Base-by-base conservation (phyloP, 352 stramenopile species). In the Pythium pyrilobum region DNA sequence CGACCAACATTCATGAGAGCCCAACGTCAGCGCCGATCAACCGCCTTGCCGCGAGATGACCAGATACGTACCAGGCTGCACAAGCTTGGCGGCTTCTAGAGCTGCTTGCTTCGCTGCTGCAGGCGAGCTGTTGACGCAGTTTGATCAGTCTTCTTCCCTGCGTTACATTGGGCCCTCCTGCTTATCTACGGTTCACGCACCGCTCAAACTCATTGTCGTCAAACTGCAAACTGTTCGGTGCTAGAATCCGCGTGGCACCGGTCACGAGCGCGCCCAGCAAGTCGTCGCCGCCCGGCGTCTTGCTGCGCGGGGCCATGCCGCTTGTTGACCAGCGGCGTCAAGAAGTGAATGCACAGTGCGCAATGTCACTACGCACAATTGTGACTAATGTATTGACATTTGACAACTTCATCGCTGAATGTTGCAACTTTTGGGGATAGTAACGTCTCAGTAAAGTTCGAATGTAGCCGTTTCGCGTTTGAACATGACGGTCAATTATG, bases 171-270 rank as follows among this genome's bases (percentile, higher is more conserved):
- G 44, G 23, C 18, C n/a, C 6, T 31, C 12, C 3, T 33, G 29
- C 31, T 5, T n/a, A n/a, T n/a, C n/a, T n/a, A n/a, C n/a, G n/a
- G n/a, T n/a, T n/a, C 24, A 39, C 52, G 16, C 21, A 90, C 79
- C 69, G 56, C 52, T 90, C 71, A 46, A 90, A 88, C 52, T 90
- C 80, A 29, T 85, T 63, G 49, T 85, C 73, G 53, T 87, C 85
- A 48, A 88, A 85, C 55, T 83, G 80, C 31, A 90, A 52, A 41
- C 73, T 87, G 45, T 90, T 90, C 31, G 80, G 80, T 25, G 75
- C 71, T 15, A 90, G 56, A 12, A 90, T 58, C 50, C 83, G 69
- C 40, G 65, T 63, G 2, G 73, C 73, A 18, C 69, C 69, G 21
- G 68, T 61, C 27, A 74, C 65, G 27, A 87, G 58, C 44, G 62